phyloP scores from a whole-genome alignment of 2,329 filamentous ascomycete genomes.

The Phyllosticta citribraziliensis region DNA sequence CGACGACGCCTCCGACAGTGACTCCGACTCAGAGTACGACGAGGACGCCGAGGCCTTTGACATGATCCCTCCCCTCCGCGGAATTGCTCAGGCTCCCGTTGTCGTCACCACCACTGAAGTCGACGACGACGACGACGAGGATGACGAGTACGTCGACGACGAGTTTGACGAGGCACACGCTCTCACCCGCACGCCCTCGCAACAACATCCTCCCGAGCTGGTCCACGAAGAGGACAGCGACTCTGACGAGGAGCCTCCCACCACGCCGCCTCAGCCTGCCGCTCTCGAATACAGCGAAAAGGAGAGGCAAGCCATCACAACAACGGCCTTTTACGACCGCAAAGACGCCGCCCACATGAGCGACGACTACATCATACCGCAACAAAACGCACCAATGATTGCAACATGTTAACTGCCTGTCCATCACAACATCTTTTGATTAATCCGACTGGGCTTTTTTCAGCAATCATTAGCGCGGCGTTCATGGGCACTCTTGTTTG shows the following conservation, averaged over 20 bases:
- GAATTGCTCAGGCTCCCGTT: constrained; percentile 31
- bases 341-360: constrained; percentile 28
- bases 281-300: constrained; percentile 38
- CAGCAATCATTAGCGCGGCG: not conserved
- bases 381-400: constrained; percentile 30
- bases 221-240: constrained; percentile 36
- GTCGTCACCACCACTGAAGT: constrained; percentile 35
- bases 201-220: constrained; percentile 40
- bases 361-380: constrained; percentile 31
- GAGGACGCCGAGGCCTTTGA: constrained; percentile 41
- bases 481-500: not conserved
- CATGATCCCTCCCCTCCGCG: constrained; percentile 32
- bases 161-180: constrained; percentile 37
- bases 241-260: constrained; percentile 39
- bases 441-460: not conserved
- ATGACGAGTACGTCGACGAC: constrained; percentile 39
- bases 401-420: constrained; percentile 26
- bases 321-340: constrained; percentile 34
- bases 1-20: constrained; percentile 47
- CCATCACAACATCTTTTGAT: not conserved
- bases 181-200: constrained; percentile 34
- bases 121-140: constrained; percentile 29
- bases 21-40: constrained; percentile 38
- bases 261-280: constrained; percentile 35
- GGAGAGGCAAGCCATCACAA: constrained; percentile 35